These are phyloP conservation scores for Raffaelea ambrosiae DNA, from an alignment of 2,329 filamentous ascomycete species.

Conservation along the genomic window DNA sequence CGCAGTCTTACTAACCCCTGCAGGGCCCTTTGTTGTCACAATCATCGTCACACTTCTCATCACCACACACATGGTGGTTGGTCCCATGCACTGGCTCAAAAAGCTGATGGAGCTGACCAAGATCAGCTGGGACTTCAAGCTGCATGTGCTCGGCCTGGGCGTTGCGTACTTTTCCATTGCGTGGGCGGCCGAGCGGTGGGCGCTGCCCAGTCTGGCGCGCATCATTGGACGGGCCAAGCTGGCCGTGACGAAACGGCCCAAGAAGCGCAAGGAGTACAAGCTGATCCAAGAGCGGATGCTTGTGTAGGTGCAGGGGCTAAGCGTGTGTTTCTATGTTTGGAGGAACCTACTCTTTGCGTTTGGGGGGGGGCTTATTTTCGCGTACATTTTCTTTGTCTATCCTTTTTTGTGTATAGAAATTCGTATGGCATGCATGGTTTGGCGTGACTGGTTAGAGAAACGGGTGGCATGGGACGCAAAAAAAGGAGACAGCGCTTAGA, in stretches of 20 bases:
- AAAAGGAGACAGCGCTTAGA: too few species aligned
- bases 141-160: conserved; percentile 64
- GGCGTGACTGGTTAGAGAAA: too few species aligned
- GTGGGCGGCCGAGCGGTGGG: conserved; percentile 61
- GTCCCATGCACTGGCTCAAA: conserved; percentile 60
- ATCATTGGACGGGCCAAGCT: conserved; percentile 54
- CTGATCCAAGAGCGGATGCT: conserved; percentile 62
- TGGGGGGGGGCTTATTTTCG: neutral
- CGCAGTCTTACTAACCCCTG: neutral
- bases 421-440: too few species aligned
- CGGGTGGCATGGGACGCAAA: too few species aligned
- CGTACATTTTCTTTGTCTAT: neutral
- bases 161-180: conserved; percentile 58
- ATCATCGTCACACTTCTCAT: conserved; percentile 60
- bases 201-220: conserved; percentile 63
- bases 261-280: conserved; percentile 86
- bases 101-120: conserved; percentile 78
- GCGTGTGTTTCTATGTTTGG: too few species aligned
- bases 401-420: too few species aligned
- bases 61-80: conserved; percentile 71
- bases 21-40: conserved; percentile 77
- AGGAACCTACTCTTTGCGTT: neutral
- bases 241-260: conserved; percentile 49
- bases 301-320: conserved; percentile 16
- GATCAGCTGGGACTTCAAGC: conserved; percentile 63